Conservation (phyloP, 1,284 basidiomycete genomes). For the Papiliotrema terrestris region DNA sequence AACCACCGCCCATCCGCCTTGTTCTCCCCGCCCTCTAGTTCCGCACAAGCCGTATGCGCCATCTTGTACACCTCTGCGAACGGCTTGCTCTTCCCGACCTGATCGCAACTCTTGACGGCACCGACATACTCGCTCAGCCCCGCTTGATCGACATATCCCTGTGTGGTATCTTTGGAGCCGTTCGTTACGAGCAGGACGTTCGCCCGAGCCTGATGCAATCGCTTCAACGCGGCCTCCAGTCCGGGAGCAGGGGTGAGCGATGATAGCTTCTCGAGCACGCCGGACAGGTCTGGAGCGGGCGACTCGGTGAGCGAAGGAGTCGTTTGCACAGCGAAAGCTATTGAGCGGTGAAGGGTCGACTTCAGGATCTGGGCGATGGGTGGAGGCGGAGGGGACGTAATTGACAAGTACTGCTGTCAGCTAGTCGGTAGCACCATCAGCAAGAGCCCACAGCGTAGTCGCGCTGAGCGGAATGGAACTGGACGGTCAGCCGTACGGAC, state of each 20-base stretch:
- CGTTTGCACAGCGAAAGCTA: slow-evolving; percentile 10
- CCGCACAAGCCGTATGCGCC: slow-evolving; percentile 9
- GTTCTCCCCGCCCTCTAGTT: slow-evolving; percentile 4
- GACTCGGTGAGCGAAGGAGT: slow-evolving; percentile 2
- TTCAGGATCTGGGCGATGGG: slow-evolving; percentile 25
- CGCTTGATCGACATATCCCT: slow-evolving; percentile 17
- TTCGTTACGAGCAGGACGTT: slow-evolving; percentile 23
- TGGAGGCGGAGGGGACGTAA: slow-evolving; percentile 22
- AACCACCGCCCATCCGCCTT: slow-evolving; percentile 20
- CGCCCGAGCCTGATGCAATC: slow-evolving; percentile 1
- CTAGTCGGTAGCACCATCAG: not conserved
- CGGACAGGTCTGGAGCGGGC: slow-evolving; percentile 6
- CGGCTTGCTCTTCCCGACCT: slow-evolving; percentile 22
- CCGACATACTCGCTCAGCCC: slow-evolving; percentile 11
- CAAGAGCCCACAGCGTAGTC: slow-evolving; percentile 16
- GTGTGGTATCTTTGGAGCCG: slow-evolving; percentile 20
- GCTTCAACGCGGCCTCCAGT: slow-evolving; percentile 8
- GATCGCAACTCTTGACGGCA: slow-evolving; percentile 22
- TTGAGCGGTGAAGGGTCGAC: slow-evolving; percentile 10
- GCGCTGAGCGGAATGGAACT: slow-evolving; percentile 28
- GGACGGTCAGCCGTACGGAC: not conserved
- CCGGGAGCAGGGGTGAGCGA: slow-evolving; percentile 12
- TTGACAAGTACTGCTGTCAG: slow-evolving; percentile 17
- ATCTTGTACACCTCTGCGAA: slow-evolving; percentile 18
- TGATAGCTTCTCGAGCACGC: slow-evolving; percentile 11